Conservation (phyloP, 495 filamentous ascomycete genomes). For the Chaetomidium leptoderma region DNA sequence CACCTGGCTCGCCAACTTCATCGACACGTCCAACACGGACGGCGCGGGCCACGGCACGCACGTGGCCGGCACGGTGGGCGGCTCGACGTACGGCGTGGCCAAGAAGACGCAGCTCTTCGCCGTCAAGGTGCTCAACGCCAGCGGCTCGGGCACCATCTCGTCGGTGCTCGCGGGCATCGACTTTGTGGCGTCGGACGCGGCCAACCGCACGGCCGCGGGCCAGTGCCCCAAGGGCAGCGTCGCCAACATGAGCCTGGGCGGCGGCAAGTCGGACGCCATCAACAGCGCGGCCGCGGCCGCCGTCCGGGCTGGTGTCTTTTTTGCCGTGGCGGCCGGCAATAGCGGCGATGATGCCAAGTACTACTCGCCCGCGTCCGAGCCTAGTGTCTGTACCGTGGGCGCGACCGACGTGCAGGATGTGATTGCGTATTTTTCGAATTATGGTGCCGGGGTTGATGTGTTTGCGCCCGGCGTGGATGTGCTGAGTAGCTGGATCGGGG, state of each 20-base stretch:
- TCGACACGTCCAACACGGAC: constrained; percentile 33
- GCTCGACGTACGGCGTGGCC: constrained; percentile 58
- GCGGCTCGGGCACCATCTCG: constrained; percentile 39
- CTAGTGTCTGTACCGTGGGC: constrained; percentile 56
- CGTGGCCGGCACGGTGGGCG: constrained; percentile 60
- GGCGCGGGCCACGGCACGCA: constrained; percentile 56
- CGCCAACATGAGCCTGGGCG: constrained; percentile 52
- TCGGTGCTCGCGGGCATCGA: constrained; percentile 45
- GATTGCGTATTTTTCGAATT: constrained; percentile 60
- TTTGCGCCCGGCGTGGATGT: constrained; percentile 57
- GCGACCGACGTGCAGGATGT: constrained; percentile 45
- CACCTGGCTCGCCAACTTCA: constrained; percentile 37
- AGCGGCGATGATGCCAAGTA: constrained; percentile 38
- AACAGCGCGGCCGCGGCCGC: constrained; percentile 50
- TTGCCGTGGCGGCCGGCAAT: constrained; percentile 54
- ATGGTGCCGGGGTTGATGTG: constrained; percentile 55
- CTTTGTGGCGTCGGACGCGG: constrained; percentile 37
- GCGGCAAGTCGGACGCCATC: constrained; percentile 46
- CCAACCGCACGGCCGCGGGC: constrained; percentile 19
- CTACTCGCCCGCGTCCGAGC: constrained; percentile 52
- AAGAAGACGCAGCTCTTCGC: constrained; percentile 60
- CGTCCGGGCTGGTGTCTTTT: constrained; percentile 47
- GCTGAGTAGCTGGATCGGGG: constrained; percentile 53
- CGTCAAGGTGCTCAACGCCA: constrained; percentile 60
- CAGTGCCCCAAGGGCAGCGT: constrained; percentile 37